phyloP scores from a whole-genome alignment of 805 yeast genomes.

The Alloascoidea africana region DNA sequence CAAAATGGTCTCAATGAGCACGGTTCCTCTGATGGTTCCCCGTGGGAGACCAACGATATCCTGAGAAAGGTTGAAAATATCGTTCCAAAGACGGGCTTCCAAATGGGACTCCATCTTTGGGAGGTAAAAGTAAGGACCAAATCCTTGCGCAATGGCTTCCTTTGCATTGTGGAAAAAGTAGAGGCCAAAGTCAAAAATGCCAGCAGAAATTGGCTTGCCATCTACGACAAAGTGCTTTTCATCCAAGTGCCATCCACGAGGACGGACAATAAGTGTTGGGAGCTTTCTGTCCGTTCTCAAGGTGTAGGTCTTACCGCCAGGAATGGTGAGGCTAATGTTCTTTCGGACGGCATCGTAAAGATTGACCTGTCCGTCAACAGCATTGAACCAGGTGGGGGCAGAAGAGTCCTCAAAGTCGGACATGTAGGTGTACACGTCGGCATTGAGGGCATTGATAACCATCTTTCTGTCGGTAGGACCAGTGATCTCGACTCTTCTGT shows the following conservation, averaged over 20 bases:
- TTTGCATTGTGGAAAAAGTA: slow-evolving; percentile 57
- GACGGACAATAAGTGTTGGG: slow-evolving; percentile 40
- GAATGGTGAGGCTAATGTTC: slow-evolving; percentile 24
- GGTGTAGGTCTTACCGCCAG: slow-evolving; percentile 28
- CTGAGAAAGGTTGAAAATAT: slow-evolving; percentile 48
- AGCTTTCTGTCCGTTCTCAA: slow-evolving; percentile 29
- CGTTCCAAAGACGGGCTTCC: slow-evolving; percentile 67
- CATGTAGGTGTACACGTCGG: slow-evolving; percentile 60
- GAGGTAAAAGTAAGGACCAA: slow-evolving; percentile 58
- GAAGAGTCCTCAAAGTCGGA: slow-evolving; percentile 63
- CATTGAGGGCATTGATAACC: slow-evolving; percentile 61
- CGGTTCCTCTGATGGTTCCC: slow-evolving; percentile 61
- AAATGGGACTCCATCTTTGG: slow-evolving; percentile 69
- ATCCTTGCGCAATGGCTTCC: slow-evolving; percentile 38
- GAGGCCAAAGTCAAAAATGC: slow-evolving; percentile 53
- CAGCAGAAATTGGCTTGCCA: slow-evolving; percentile 53
- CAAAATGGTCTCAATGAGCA: slow-evolving; percentile 54
- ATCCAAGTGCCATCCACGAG: slow-evolving; percentile 62
- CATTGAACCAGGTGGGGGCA: slow-evolving; percentile 56
- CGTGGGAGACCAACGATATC: slow-evolving; percentile 47
- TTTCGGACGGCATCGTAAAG: slow-evolving; percentile 54
- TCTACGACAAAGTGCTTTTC: slow-evolving; percentile 54
- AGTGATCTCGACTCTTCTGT: slow-evolving; percentile 62
- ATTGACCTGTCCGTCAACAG: slow-evolving; percentile 56
- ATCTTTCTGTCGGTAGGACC: slow-evolving; percentile 66